Conservation (phyloP, 2,329 filamentous ascomycete genomes). For the Aspergillus fijiensis region DNA sequence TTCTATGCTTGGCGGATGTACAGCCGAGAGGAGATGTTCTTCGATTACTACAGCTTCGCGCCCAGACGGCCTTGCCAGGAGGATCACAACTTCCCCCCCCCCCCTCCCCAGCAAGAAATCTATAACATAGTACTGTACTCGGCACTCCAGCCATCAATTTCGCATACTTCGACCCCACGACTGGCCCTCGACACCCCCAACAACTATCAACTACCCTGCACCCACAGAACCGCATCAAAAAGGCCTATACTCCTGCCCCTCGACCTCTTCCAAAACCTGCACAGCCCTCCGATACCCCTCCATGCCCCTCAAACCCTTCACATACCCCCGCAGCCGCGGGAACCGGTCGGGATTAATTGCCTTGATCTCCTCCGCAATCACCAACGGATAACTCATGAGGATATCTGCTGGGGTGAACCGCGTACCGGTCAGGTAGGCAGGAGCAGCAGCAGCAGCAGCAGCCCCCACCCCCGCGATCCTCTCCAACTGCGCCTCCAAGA, state of each 20-base stretch:
- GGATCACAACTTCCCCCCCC: too few relatives aligned
- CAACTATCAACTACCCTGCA: too few relatives aligned
- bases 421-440: constrained; percentile 43
- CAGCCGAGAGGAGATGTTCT: too few relatives aligned
- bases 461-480: constrained; percentile 40
- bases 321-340: constrained; percentile 40
- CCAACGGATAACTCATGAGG: constrained; percentile 48
- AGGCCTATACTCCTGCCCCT: constrained; percentile 25
- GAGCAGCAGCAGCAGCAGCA: too few relatives aligned
- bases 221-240: background rate
- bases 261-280: constrained; percentile 41
- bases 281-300: constrained; percentile 43
- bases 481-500: constrained; percentile 46
- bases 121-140: too few relatives aligned
- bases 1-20: too few relatives aligned
- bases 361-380: constrained; percentile 29
- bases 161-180: too few relatives aligned
- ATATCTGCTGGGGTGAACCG: constrained; percentile 49
- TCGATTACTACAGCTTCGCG: too few relatives aligned
- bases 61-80: too few relatives aligned
- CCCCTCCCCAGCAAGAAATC: too few relatives aligned
- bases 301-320: constrained; percentile 34
- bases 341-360: constrained; percentile 35
- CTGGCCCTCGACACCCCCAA: too few relatives aligned
- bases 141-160: too few relatives aligned